A percentile compares a stretch with the other conserved stretches of the same genome.
phyloP scores from a whole-genome alignment of 495 filamentous ascomycete genomes.

The Daldinia grandis region DNA sequence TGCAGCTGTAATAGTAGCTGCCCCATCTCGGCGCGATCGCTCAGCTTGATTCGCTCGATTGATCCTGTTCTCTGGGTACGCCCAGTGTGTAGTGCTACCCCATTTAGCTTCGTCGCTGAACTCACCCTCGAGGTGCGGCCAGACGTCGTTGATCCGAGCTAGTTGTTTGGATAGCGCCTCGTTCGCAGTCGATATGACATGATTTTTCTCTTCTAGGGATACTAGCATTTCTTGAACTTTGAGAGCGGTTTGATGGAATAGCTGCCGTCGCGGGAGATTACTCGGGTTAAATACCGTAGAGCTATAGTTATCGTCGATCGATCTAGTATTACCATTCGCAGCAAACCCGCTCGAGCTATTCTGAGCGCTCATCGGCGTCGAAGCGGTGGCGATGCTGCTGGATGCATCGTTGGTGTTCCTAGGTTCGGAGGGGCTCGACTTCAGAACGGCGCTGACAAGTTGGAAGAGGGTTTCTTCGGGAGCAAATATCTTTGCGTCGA shows the following conservation, averaged over 20 bases:
- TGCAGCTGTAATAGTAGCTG: constrained; percentile 71
- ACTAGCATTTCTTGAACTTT: constrained; percentile 79
- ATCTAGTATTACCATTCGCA: constrained; percentile 45
- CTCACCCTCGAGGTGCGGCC: constrained; percentile 82
- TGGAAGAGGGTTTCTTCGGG: constrained; percentile 75
- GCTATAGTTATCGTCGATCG: constrained; percentile 50
- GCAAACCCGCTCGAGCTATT: constrained; percentile 53
- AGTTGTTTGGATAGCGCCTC: constrained; percentile 89
- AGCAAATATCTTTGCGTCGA: constrained; percentile 90
- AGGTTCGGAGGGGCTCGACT: constrained; percentile 61
- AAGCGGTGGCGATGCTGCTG: constrained; percentile 51
- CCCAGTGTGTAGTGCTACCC: constrained; percentile 93
- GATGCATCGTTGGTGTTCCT: constrained; percentile 53
- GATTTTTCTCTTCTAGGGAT: constrained; percentile 94
- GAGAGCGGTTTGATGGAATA: constrained; percentile 67
- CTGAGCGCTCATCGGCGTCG: constrained; percentile 55
- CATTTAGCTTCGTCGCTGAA: constrained; percentile 94
- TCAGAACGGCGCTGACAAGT: constrained; percentile 72
- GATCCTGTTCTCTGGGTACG: constrained; percentile 84
- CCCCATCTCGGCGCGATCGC: constrained; percentile 78
- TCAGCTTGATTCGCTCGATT: constrained; percentile 71
- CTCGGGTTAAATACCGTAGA: constrained; percentile 55
- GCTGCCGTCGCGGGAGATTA: constrained; percentile 66
- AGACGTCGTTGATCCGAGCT: constrained; percentile 81
- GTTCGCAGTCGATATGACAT: constrained; percentile 88